Evolutionary conservation across 1,284 basidiomycete genomes (phyloP), one percentile per base, ranked within the genome.

Genomic region (Ustilago esculenta): DNA sequence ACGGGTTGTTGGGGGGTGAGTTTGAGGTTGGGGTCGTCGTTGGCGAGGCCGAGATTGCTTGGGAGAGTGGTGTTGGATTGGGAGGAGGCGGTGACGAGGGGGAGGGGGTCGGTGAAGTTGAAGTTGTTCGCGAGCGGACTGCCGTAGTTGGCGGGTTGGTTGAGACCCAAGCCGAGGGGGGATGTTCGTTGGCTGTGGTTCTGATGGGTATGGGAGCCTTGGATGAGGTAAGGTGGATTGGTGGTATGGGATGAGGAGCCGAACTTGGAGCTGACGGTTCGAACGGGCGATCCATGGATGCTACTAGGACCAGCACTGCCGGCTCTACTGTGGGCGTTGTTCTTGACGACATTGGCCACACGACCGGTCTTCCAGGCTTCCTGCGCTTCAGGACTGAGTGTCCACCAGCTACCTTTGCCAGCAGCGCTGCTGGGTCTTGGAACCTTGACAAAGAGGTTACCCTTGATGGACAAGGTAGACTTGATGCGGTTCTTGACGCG

Each of bases 401-500:
- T 80, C 79, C 79, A 81, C 79, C 79, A 81, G 55, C 71, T 73
- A 7, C 79, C 79, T 47, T 81, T 81, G 24, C 75, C 76, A 21
- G 73, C 67, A 5, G 75, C 75, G 29, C 60, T 71, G 25, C 75
- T 76, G 10, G 77, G 75, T 25, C 77, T 44, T 14, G 79, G 73
- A 6, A 81, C 75, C 46, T 81, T 81, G 57, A 81, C 56, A 49
- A 81, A 81, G 21, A 81, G 65, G 35, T 80, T 73, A 29, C 73
- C 70, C 42, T 81, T 81, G 63, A 80, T 81, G 6, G 79, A 81
- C 10, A 81, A 63, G 10, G 79, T 81, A 20, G 79, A 81, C 55
- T 81, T 81, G 75, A 81, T 81, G 2, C 79, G 67, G 36, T 81
- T 81, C 68, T 81, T 81, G 37, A 81, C 79, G 3, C 79, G 70